phyloP scores from a whole-genome alignment of 371 early-diverging fungal genomes.

The Sporodiniella umbellata region DNA sequence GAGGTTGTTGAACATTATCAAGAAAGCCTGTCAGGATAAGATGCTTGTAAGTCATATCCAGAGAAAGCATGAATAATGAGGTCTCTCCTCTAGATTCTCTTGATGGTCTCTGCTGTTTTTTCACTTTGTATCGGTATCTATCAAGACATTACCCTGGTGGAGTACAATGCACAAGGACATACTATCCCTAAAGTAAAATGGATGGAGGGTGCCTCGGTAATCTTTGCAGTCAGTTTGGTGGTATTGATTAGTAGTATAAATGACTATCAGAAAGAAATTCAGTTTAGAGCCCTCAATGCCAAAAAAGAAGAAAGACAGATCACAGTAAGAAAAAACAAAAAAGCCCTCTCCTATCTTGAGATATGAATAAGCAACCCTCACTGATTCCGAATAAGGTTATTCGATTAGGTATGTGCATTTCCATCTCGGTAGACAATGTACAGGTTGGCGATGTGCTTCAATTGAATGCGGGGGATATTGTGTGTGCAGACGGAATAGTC shows the following conservation, averaged over 20 bases:
- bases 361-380: too few relatives aligned
- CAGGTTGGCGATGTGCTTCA: constrained; percentile 87
- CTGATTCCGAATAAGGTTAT: constrained; percentile 52
- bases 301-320: constrained; percentile 74
- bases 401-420: constrained; percentile 67
- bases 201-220: constrained; percentile 71
- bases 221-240: constrained; percentile 72
- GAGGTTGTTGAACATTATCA: constrained; percentile 64
- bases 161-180: constrained; percentile 16
- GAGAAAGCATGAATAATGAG: too few relatives aligned
- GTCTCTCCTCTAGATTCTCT: constrained; percentile 65
- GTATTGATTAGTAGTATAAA: constrained; percentile 72
- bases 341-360: too few relatives aligned
- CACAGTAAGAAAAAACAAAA: constrained; percentile 39
- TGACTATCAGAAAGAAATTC: constrained; percentile 78
- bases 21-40: constrained; percentile 79
- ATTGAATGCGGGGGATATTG: constrained; percentile 91
- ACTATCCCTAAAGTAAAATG: constrained; percentile 48
- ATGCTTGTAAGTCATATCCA: constrained; percentile 74
- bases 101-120: constrained; percentile 78
- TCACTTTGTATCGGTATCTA: constrained; percentile 83
- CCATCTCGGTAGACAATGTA: constrained; percentile 79
- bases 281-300: constrained; percentile 72
- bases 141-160: constrained; percentile 53
- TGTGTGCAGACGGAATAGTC: constrained; percentile 87